Evolutionary conservation across 257 asterid species (phyloP), one percentile per base, ranked within the genome.

Genomic region (Cinchona pubescens): DNA sequence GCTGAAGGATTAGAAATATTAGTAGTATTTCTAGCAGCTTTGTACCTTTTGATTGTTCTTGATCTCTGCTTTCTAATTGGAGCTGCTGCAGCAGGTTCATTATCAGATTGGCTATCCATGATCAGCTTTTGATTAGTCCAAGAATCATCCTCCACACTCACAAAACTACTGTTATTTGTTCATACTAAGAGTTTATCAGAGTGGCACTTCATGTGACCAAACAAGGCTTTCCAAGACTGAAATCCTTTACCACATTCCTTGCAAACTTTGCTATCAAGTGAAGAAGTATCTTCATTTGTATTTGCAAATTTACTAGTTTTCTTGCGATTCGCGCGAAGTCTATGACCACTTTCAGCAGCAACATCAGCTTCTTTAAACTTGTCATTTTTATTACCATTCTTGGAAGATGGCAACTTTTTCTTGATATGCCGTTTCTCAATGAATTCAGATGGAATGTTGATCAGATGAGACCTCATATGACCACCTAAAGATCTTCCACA

Each of bases 121-220:
- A 70, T 65, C 56, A 16, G 59, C 68, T 87, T 80, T 16, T 55
- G 76, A 75, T 75, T 65, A 65, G 51, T 79, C 85, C 80, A 81
- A 69, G 89, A 91, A 81, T 86, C 89, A 27, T 85, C 85, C 11
- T 78, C 88, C 63, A 59, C 53, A 18, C 25, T 37, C 12, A 18
- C 60, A n/a, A n/a, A n/a, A n/a, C n/a, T n/a, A 38, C 71, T 70
- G 55, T 68, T 76, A 53, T 75, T 69, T 59, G 30, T 55, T 53
- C 6, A 12, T 21, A 77, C 76, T n/a, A n/a, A n/a, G n/a, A n/a
- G n/a, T 43, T 80, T 89, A 8, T 82, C 81, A 58, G 97, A 90
- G 80, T 93, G 97, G 80, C 90, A 87, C 75, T 91, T 91, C 96
- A 91, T 93, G 82, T 91, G 98, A 27, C 96, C 96, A 82, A 90